These are phyloP conservation scores for Fusarium brevicatenulatum DNA, from an alignment of 2,329 filamentous ascomycete species.

Conservation along the genomic window DNA sequence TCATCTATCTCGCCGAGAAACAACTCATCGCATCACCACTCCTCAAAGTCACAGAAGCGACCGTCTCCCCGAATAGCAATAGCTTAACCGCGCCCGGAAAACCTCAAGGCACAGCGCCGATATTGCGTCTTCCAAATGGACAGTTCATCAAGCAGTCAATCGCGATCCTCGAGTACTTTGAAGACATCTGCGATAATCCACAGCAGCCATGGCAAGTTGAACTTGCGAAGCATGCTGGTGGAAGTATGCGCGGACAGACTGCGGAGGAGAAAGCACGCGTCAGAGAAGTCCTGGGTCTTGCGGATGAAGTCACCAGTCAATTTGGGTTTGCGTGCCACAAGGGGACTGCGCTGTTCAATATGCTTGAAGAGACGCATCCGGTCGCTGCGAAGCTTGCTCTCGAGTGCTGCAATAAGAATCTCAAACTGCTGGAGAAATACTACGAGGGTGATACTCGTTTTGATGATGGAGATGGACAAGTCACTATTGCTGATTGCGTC, in stretches of 20 bases:
- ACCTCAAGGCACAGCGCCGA: slow-evolving; percentile 15
- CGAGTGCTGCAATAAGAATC: slow-evolving; percentile 11
- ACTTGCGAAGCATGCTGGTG: background rate
- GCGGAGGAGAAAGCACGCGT: slow-evolving; percentile 17
- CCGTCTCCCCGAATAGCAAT: background rate
- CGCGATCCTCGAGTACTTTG: slow-evolving; percentile 30
- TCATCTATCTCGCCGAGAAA: slow-evolving; percentile 28
- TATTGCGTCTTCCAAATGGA: slow-evolving; percentile 26
- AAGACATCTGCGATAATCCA: slow-evolving; percentile 27
- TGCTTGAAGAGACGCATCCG: slow-evolving; percentile 4
- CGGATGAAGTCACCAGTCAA: slow-evolving; percentile 19
- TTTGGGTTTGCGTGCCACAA: slow-evolving; percentile 35
- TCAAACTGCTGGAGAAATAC: slow-evolving; percentile 18
- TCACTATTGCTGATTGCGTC: slow-evolving; percentile 27
- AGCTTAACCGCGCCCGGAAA: slow-evolving; percentile 10
- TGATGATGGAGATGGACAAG: background rate
- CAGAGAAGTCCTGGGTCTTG: slow-evolving; percentile 22
- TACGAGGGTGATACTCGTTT: slow-evolving; percentile 2
- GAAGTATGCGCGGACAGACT: slow-evolving; percentile 1
- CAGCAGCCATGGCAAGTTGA: slow-evolving; percentile 18
- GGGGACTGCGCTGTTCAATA: slow-evolving; percentile 3
- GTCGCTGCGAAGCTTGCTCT: background rate
- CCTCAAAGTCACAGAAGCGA: slow-evolving; percentile 7
- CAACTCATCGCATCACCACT: slow-evolving; percentile 5
- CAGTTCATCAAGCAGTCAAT: slow-evolving; percentile 34